Percentiles rank a stretch among this genome's conserved stretches.
These are phyloP conservation scores for Colletotrichum graminicola DNA, from an alignment of 2,329 filamentous ascomycete species.

Conservation along the genomic window DNA sequence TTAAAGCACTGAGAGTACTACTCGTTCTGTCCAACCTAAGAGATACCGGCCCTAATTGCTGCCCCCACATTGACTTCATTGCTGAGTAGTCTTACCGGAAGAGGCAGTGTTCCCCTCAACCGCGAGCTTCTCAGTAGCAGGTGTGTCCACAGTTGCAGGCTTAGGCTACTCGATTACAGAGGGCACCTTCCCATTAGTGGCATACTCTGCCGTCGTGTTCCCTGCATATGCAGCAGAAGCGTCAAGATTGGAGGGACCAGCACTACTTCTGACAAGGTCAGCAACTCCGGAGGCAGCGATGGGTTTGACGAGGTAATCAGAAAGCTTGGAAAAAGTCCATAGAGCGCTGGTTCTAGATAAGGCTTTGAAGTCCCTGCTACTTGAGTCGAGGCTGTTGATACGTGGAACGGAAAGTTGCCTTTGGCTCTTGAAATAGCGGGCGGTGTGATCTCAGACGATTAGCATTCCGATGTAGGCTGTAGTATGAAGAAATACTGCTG, in stretches of 20 bases:
- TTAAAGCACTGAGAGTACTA: conserved; percentile 70
- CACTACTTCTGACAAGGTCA: conserved; percentile 44
- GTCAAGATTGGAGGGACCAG: conserved; percentile 46
- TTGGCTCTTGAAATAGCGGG: no score
- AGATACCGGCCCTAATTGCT: conserved; percentile 42
- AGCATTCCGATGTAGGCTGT: no score
- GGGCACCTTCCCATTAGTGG: background rate
- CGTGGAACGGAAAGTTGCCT: no score
- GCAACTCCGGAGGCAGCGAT: conserved; percentile 46
- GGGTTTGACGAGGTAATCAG: conserved; percentile 45
- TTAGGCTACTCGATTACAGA: conserved; percentile 2
- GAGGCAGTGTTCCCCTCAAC: background rate
- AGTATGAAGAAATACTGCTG: no score
- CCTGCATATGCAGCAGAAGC: conserved; percentile 17
- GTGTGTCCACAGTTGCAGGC: background rate
- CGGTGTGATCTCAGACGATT: no score
- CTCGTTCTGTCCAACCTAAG: no score
- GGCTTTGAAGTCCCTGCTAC: conserved; percentile 45
- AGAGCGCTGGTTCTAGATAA: conserved; percentile 44
- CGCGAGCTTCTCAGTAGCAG: background rate
- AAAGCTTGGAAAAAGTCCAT: conserved; percentile 31
- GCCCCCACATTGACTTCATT: conserved; percentile 47
- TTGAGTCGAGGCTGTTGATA: conserved; percentile 35
- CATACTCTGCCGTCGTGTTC: conserved; percentile 2
- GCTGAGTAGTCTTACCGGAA: conserved; percentile 8